Evolutionary conservation across 2,329 filamentous ascomycete genomes (phyloP).

Genomic region (Septoria linicola): DNA sequence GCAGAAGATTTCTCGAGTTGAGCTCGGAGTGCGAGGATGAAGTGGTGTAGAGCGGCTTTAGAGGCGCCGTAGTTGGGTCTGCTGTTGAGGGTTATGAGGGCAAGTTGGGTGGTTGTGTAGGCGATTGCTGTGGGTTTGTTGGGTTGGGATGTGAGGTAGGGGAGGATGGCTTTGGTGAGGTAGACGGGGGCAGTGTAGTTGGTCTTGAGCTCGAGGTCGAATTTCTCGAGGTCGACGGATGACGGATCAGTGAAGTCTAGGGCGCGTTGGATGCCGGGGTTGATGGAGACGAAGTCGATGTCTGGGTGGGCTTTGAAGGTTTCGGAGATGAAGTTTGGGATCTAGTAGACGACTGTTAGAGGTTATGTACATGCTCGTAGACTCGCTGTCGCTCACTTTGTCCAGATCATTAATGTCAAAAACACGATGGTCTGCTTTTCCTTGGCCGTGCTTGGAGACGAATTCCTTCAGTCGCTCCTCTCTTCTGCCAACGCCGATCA

Average conservation of each 20-base stretch:
- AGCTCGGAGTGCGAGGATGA: constrained; percentile 11
- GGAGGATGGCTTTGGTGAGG: constrained; percentile 17
- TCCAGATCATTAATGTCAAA: constrained; percentile 55
- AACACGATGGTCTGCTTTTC: constrained; percentile 39
- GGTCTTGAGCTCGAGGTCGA: constrained; percentile 47
- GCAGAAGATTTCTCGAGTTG: constrained; percentile 6
- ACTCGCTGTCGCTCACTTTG: constrained; percentile 8
- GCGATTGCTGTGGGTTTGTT: constrained; percentile 10
- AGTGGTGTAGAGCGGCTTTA: constrained; percentile 18
- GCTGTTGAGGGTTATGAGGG: constrained; percentile 16
- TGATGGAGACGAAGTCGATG: constrained; percentile 53
- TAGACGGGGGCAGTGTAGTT: constrained; percentile 22
- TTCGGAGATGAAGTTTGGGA: constrained; percentile 46
- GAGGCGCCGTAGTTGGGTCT: constrained; percentile 20
- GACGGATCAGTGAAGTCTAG: constrained; percentile 52
- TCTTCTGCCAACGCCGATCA: constrained; percentile 52
- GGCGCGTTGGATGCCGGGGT: constrained; percentile 53
- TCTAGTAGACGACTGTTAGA: constrained; percentile 29
- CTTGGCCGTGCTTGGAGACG: constrained; percentile 45
- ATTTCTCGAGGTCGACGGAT: constrained; percentile 45
- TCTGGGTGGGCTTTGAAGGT: constrained; percentile 49
- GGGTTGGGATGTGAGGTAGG: constrained; percentile 12
- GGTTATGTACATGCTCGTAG: not conserved
- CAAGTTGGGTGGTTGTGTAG: constrained; percentile 17
- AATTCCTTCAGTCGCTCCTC: constrained; percentile 54